Base-by-base conservation (phyloP, 495 filamentous ascomycete species). In the Durotheca rogersii region DNA sequence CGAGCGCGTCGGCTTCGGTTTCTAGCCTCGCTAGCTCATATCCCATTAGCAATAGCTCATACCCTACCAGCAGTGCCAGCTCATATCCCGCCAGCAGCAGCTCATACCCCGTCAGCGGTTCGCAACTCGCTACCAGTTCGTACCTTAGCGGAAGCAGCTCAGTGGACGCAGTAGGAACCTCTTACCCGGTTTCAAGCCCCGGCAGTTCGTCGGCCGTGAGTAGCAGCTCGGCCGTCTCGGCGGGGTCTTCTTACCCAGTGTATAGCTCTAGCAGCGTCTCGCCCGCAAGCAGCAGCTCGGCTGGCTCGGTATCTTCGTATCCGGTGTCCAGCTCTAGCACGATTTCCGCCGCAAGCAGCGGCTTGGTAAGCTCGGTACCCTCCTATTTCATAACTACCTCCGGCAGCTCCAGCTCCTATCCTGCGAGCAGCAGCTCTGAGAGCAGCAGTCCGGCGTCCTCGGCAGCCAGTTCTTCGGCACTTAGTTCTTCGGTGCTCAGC, bases 401-500 rank as follows among this genome's bases (percentile, higher is more conserved):
- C n/a, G n/a, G n/a, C n/a, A n/a, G n/a, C n/a, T n/a, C n/a, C n/a
- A n/a, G n/a, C n/a, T n/a, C n/a, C n/a, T n/a, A n/a, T n/a, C n/a
- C n/a, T n/a, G n/a, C n/a, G n/a, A n/a, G n/a, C n/a, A n/a, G n/a
- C n/a, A n/a, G n/a, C n/a, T n/a, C n/a, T n/a, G n/a, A n/a, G n/a
- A n/a, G n/a, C n/a, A n/a, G n/a, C n/a, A n/a, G n/a, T n/a, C n/a
- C n/a, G n/a, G n/a, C n/a, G n/a, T n/a, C n/a, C n/a, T n/a, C n/a
- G n/a, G n/a, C n/a, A n/a, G n/a, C n/a, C n/a, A n/a, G n/a, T n/a
- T n/a, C n/a, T n/a, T n/a, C n/a, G n/a, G n/a, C n/a, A n/a, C n/a
- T n/a, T n/a, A 49, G 50, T 33, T 62, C 43, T 7, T 52, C 54
- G 1, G 32, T 51, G 4, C 12, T 42, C 1, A 51, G n/a, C n/a